These are phyloP conservation scores for Hericium alpestre DNA, from an alignment of 768 basidiomycete genomes.

Conservation along the genomic window DNA sequence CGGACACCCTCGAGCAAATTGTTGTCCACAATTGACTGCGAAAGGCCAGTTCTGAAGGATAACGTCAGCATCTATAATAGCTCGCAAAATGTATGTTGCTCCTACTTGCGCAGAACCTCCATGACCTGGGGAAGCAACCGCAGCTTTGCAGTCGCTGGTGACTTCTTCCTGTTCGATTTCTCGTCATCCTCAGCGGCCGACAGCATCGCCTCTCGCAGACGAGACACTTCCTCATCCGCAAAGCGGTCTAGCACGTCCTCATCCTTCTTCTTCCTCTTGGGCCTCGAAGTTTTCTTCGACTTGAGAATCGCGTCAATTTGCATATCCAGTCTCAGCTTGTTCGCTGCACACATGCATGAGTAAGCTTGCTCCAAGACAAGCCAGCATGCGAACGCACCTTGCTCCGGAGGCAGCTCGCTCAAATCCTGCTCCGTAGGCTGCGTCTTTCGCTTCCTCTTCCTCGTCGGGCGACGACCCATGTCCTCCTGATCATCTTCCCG, in stretches of 20 bases:
- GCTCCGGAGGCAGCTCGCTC: conserved; percentile 62
- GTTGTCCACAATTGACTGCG: conserved; percentile 91
- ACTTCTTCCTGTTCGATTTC: conserved; percentile 64
- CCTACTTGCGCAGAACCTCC: conserved; percentile 87
- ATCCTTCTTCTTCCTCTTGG: conserved; percentile 64
- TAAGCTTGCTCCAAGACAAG: not conserved
- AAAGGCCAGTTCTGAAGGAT: conserved; percentile 57
- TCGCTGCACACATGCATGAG: conserved; percentile 36
- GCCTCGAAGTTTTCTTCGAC: conserved; percentile 57
- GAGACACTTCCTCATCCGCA: conserved; percentile 83
- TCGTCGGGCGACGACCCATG: conserved; percentile 17
- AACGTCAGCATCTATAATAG: conserved; percentile 5
- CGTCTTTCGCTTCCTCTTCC: conserved; percentile 51
- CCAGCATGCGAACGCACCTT: conserved; percentile 37
- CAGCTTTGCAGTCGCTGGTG: conserved; percentile 80
- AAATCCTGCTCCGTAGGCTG: conserved; percentile 51
- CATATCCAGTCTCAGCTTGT: conserved; percentile 69
- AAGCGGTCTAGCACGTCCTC: conserved; percentile 78
- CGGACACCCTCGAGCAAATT: conserved; percentile 85
- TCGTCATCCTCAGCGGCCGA: conserved; percentile 78
- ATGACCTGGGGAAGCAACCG: conserved; percentile 81
- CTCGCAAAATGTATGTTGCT: conserved; percentile 1
- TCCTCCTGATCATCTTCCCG: conserved; percentile 16
- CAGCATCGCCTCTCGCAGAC: conserved; percentile 84
- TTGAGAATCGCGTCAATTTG: conserved; percentile 82